These are phyloP conservation scores for Mucor lusitanicus DNA, from an alignment of 371 early-diverging fungal genomes.

Conservation along the genomic window DNA sequence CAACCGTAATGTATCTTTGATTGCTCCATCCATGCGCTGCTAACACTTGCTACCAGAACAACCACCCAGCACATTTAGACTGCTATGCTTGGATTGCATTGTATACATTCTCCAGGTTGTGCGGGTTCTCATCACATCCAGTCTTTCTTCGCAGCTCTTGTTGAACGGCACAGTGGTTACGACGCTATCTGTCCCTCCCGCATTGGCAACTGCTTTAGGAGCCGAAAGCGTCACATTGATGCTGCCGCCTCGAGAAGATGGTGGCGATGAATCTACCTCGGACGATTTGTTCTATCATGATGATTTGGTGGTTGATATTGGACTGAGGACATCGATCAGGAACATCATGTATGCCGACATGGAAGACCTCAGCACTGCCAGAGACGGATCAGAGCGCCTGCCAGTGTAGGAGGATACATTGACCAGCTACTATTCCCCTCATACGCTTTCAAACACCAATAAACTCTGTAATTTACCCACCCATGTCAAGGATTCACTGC, in stretches of 20 bases:
- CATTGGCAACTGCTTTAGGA: slow-evolving; percentile 32
- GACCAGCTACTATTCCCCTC: neutral
- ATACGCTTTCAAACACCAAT: neutral
- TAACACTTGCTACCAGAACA: slow-evolving; percentile 19
- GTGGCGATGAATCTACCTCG: slow-evolving; percentile 8
- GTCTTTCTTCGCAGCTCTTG: slow-evolving; percentile 36
- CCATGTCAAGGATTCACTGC: neutral
- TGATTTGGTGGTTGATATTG: slow-evolving; percentile 44
- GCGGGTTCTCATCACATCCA: slow-evolving; percentile 43
- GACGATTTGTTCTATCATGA: slow-evolving; percentile 37
- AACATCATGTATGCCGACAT: slow-evolving; percentile 35
- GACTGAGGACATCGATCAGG: slow-evolving; percentile 29
- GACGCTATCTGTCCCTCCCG: slow-evolving; percentile 26
- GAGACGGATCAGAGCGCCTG: slow-evolving; percentile 37
- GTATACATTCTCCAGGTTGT: slow-evolving; percentile 38
- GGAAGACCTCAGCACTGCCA: slow-evolving; percentile 25
- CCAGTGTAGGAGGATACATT: slow-evolving; percentile 26
- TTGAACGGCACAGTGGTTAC: slow-evolving; percentile 29
- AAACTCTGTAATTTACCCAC: neutral
- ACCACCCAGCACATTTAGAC: slow-evolving; percentile 27
- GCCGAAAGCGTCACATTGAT: slow-evolving; percentile 36
- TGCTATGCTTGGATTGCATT: slow-evolving; percentile 33
- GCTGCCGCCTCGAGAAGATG: slow-evolving; percentile 28
- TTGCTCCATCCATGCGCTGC: neutral
- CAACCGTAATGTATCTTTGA: slow-evolving; percentile 29